These are phyloP conservation scores for Botrytis squamosa DNA, from an alignment of 2,329 filamentous ascomycete genomes.

Conservation along the genomic window DNA sequence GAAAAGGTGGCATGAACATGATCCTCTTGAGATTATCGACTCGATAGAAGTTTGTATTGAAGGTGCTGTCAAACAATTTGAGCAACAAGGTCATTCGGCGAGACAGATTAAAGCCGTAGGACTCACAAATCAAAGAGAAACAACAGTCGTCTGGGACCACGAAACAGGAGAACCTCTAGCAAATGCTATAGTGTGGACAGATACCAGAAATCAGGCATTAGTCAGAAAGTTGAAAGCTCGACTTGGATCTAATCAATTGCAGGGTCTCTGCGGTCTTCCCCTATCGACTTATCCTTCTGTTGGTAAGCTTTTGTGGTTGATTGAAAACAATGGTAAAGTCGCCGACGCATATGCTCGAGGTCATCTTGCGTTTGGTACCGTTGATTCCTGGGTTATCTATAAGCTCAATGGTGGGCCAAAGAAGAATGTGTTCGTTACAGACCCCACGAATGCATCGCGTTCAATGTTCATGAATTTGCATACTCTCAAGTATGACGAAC, in stretches of 20 bases:
- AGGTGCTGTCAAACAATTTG: slow-evolving; percentile 69
- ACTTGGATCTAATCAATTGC: slow-evolving; percentile 66
- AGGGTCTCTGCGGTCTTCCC: slow-evolving; percentile 73
- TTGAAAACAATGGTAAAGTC: slow-evolving; percentile 69
- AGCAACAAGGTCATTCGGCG: slow-evolving; percentile 64
- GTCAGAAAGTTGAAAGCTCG: slow-evolving; percentile 73
- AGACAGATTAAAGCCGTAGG: slow-evolving; percentile 74
- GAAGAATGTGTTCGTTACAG: slow-evolving; percentile 71
- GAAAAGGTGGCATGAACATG: slow-evolving; percentile 83
- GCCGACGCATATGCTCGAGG: slow-evolving; percentile 73
- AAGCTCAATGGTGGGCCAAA: slow-evolving; percentile 72
- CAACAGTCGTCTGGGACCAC: slow-evolving; percentile 80
- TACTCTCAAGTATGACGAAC: slow-evolving; percentile 76
- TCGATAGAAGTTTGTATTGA: slow-evolving; percentile 80
- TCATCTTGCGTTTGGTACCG: slow-evolving; percentile 77
- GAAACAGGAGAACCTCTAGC: slow-evolving; percentile 76
- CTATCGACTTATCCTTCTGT: slow-evolving; percentile 87
- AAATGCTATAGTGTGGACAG: slow-evolving; percentile 88
- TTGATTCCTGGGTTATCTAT: slow-evolving; percentile 87
- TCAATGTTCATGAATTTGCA: slow-evolving; percentile 94
- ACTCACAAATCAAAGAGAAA: slow-evolving; percentile 83
- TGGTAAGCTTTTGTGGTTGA: slow-evolving; percentile 80
- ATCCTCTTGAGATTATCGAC: slow-evolving; percentile 71
- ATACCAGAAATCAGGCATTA: slow-evolving; percentile 71
- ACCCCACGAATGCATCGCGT: slow-evolving; percentile 82